Evolutionary conservation across 345 rosid species (phyloP).

Genomic region (Geranium rotundifolium): DNA sequence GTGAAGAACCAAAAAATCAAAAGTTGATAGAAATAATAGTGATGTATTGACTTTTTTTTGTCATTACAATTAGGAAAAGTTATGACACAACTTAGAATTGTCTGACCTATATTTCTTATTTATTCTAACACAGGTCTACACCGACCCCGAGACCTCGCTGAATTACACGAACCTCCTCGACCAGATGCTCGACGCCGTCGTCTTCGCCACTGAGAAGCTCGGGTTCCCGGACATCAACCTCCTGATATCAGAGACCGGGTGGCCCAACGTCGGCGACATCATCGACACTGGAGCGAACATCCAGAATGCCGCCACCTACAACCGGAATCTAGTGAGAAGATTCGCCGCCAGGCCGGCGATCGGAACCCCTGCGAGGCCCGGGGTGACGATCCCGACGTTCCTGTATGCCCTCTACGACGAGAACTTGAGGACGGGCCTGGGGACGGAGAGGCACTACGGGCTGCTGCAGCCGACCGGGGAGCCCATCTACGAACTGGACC

Average conservation of each 20-base stretch:
- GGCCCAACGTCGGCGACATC: constrained; percentile 66
- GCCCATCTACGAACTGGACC: constrained; percentile 39
- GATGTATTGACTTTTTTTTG: too few species aligned
- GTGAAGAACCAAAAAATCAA: too few species aligned
- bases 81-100: too few species aligned
- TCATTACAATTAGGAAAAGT: too few species aligned
- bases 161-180: constrained; percentile 56
- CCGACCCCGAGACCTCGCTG: constrained; percentile 42
- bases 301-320: constrained; percentile 64
- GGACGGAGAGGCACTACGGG: constrained; percentile 77
- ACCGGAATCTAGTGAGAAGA: constrained; percentile 48
- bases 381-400: constrained; percentile 39
- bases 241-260: constrained; percentile 70
- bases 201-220: constrained; percentile 49
- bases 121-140: too few species aligned
- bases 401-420: constrained; percentile 56
- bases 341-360: constrained; percentile 32
- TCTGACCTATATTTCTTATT: too few species aligned
- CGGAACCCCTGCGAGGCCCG: constrained; percentile 75
- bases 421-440: constrained; percentile 53
- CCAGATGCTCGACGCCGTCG: too few species aligned
- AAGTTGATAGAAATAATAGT: too few species aligned
- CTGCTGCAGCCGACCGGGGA: constrained; percentile 36
- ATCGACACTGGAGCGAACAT: constrained; percentile 55
- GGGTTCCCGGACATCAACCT: constrained; percentile 41